phyloP scores from a whole-genome alignment of 2,329 filamentous ascomycete genomes.

The Alternaria brassicicola region DNA sequence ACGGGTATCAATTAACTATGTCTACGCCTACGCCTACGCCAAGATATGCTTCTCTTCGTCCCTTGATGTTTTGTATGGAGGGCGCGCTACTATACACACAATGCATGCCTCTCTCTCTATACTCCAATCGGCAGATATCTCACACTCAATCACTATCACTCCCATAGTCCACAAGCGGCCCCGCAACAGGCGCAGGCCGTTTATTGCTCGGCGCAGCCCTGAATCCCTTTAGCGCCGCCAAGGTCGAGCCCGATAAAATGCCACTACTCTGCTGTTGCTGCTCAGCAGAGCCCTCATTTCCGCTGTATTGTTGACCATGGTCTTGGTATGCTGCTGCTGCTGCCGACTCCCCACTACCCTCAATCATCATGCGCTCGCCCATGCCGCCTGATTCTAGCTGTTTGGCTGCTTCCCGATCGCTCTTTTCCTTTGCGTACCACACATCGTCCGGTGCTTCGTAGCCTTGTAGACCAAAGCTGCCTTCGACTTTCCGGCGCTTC shows the following conservation, averaged over 20 bases:
- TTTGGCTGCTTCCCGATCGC: slow-evolving; percentile 68
- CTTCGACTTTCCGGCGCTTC: slow-evolving; percentile 89
- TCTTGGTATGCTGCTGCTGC: slow-evolving; percentile 37
- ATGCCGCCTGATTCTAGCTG: slow-evolving; percentile 64
- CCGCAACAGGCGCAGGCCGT: slow-evolving; percentile 61
- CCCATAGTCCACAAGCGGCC: slow-evolving; percentile 84
- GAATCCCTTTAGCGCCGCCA: slow-evolving; percentile 74
- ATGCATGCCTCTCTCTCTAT: not conserved
- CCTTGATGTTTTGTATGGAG: no score
- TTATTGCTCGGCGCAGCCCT: slow-evolving; percentile 54
- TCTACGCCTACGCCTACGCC: not conserved
- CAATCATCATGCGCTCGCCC: slow-evolving; percentile 57
- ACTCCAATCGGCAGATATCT: not conserved
- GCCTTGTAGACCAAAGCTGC: slow-evolving; percentile 81
- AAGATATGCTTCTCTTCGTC: not conserved
- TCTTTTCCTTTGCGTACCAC: slow-evolving; percentile 82
- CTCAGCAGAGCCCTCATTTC: slow-evolving; percentile 16
- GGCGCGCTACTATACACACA: not conserved
- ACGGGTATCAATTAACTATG: slow-evolving; percentile 8
- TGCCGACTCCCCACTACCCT: slow-evolving; percentile 51
- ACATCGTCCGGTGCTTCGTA: slow-evolving; percentile 95
- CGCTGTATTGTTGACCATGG: slow-evolving; percentile 12
- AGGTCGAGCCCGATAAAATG: slow-evolving; percentile 81
- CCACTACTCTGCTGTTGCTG: slow-evolving; percentile 54
- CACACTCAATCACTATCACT: slow-evolving; percentile 69